Percentiles rank a stretch among this genome's conserved stretches.
phyloP scores from a whole-genome alignment of 805 yeast genomes.

The Lipomyces sp. region DNA sequence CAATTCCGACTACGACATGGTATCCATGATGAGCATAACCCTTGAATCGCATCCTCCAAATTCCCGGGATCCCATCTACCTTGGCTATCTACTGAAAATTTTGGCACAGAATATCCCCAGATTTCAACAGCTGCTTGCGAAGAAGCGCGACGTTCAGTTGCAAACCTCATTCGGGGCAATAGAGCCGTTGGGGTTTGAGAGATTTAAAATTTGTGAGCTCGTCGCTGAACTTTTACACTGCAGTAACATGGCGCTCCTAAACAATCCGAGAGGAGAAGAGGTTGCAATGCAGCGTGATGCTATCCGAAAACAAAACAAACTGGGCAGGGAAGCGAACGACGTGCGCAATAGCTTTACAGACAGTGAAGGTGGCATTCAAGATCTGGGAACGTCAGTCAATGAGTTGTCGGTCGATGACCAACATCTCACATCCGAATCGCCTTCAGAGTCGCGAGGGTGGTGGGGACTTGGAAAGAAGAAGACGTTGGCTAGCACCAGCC shows the following conservation, averaged over 20 bases:
- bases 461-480: slow-evolving; percentile 33
- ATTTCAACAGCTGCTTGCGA: slow-evolving; percentile 64
- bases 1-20: slow-evolving; percentile 91
- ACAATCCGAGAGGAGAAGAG: slow-evolving; percentile 72
- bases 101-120: slow-evolving; percentile 76
- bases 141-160: slow-evolving; percentile 47
- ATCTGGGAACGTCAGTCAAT: slow-evolving; percentile 22
- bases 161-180: slow-evolving; percentile 68
- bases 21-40: slow-evolving; percentile 81
- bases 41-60: slow-evolving; percentile 90
- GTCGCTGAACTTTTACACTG: slow-evolving; percentile 95
- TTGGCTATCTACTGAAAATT: slow-evolving; percentile 80
- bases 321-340: not conserved
- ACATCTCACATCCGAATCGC: not conserved
- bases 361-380: slow-evolving; percentile 20
- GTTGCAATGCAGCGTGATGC: slow-evolving; percentile 71
- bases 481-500: slow-evolving; percentile 18
- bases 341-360: slow-evolving; percentile 7
- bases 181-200: slow-evolving; percentile 85
- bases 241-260: slow-evolving; percentile 92
- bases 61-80: slow-evolving; percentile 87
- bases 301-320: slow-evolving; percentile 53
- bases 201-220: slow-evolving; percentile 87
- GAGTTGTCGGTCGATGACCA: slow-evolving; percentile 27
- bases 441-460: slow-evolving; percentile 35